These are phyloP conservation scores for Nephelium lappaceum DNA, from an alignment of 345 rosid genomes.

Conservation along the genomic window DNA sequence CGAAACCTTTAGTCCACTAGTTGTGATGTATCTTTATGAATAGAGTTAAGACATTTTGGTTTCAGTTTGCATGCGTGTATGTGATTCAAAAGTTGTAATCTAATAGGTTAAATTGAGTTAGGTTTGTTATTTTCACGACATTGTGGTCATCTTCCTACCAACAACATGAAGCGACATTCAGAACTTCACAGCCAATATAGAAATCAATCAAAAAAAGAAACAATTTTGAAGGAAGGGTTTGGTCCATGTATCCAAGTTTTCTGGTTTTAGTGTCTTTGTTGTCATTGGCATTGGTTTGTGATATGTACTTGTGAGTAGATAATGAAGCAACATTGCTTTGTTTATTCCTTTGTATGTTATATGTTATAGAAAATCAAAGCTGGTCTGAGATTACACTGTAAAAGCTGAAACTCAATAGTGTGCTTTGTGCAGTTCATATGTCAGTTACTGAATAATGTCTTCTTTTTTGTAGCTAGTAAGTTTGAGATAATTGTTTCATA, in stretches of 20 bases:
- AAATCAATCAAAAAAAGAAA: conserved; percentile 32
- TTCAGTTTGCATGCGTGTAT: background rate
- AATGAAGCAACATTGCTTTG: conserved; percentile 55
- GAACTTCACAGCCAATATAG: conserved; percentile 65
- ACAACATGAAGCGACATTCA: conserved; percentile 60
- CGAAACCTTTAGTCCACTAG: background rate
- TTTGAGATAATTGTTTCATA: background rate
- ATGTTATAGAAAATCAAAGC: conserved; percentile 42
- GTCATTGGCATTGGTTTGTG: conserved; percentile 61
- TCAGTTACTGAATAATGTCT: conserved; percentile 33
- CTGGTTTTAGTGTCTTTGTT: conserved; percentile 27
- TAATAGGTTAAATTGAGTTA: background rate
- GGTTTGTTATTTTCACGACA: background rate
- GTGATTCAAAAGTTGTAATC: background rate
- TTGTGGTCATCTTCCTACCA: conserved; percentile 43
- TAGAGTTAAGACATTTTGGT: background rate
- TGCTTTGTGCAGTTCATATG: conserved; percentile 42
- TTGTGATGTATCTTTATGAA: conserved; percentile 9
- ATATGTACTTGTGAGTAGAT: conserved; percentile 60
- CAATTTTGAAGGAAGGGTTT: conserved; percentile 76
- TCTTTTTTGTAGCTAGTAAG: conserved; percentile 15
- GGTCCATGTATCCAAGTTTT: conserved; percentile 45
- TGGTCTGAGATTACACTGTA: conserved; percentile 56
- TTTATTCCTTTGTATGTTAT: conserved; percentile 36
- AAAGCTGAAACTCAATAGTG: conserved; percentile 39